These are phyloP conservation scores for Alternaria panax DNA, from an alignment of 2,329 filamentous ascomycete species.

Conservation along the genomic window DNA sequence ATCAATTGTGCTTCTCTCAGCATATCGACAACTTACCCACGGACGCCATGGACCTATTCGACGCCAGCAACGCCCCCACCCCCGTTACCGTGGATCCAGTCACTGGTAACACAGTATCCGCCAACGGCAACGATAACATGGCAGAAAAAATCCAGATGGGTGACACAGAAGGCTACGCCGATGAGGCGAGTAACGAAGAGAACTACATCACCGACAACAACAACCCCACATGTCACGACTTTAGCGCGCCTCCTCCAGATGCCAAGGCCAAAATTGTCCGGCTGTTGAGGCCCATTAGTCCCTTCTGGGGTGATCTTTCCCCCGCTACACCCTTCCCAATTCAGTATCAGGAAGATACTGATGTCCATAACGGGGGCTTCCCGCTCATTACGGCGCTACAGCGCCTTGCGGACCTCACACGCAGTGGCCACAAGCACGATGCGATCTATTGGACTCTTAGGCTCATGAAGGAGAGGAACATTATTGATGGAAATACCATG, in stretches of 20 bases:
- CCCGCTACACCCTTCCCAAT: neutral
- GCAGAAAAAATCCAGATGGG: neutral
- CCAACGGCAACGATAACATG: neutral
- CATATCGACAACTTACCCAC: neutral
- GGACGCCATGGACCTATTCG: neutral
- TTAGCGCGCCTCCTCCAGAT: neutral
- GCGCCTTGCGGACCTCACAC: neutral
- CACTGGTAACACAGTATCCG: neutral
- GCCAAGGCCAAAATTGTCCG: neutral
- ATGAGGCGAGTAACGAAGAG: neutral
- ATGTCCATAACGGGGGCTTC: neutral
- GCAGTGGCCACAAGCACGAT: neutral
- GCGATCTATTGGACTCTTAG: neutral
- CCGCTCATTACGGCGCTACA: neutral
- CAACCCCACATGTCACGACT: neutral
- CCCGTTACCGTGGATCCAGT: neutral
- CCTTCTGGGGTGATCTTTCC: neutral
- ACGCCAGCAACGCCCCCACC: neutral
- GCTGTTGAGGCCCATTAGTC: neutral
- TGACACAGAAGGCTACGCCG: neutral
- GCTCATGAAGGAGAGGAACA: conserved; percentile 1
- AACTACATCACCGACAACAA: neutral
- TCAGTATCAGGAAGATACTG: conserved; percentile 2
- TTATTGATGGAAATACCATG: neutral
- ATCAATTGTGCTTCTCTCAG: neutral